Base-by-base conservation (phyloP, 768 basidiomycete species). In the Serpula lacrymans region DNA sequence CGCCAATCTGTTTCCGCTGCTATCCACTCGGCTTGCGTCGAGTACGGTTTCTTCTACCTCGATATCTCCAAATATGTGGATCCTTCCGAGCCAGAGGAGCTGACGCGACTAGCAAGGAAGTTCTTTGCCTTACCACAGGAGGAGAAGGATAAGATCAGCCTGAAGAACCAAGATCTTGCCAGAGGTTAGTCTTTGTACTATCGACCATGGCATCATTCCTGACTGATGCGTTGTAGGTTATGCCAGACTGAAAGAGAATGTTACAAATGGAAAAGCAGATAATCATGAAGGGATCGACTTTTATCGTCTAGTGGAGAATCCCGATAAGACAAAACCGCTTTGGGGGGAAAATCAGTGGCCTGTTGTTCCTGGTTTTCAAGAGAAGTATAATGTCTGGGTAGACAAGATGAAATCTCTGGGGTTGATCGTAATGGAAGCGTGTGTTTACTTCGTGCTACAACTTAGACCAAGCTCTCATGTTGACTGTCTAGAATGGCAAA, bases 261-360 rank as follows among this genome's bases (percentile, higher is more conserved):
- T 94, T 9, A 95, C 92, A 0, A 80, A 82, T 48, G 88, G 88
- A 6, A 84, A 82, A 58, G 79, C 82, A 4, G 88, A 93, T 54
- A 85, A 82, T 45, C 88, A 91, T 47, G 91, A 95, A 66, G 88
- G 77, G 2, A 59, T 93, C 27, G 92, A 94, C 52, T 77, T 89
- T 38, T 92, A 91, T 55, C 77, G 70, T 20, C 87, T 88, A 1
- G 82, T 86, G 2, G 71, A 75, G 32, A 65, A 72, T 18, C 81
- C 85, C 1, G 81, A 90, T 56, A 87, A 75, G 62, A 72, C 75
- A 7, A 78, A 77, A 38, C 76, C 80, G 1, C 60, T 94, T 0
- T 83, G 85, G 79, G 92, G 92, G 10, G 78, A 81, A 59, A 96
- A 95, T 54, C 90, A 88, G 45, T 95, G 88, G 85, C 92, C 91